Evolutionary conservation across 805 yeast genomes (phyloP), one percentile per base, ranked within the genome.

Genomic region (Tetrapisispora pingtungensis): DNA sequence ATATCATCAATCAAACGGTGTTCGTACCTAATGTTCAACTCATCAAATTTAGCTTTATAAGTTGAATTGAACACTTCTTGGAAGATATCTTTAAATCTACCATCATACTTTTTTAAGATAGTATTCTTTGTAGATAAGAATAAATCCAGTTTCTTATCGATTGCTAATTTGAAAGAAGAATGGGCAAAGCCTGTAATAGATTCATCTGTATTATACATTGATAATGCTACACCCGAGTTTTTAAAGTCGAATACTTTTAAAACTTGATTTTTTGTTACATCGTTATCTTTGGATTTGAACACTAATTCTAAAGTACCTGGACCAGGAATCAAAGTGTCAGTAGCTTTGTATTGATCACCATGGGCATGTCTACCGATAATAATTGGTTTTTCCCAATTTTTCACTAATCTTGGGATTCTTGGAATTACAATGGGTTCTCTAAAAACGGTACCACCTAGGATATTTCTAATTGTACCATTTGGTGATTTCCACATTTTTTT

Each of bases 401-500:
- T 86, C 35, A 84, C 79, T 45, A 84, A 68, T 58, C 93, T 70
- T 46, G 93, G 93, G 42, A 84, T 77, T 60, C 80, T 78, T 36
- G 82, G 81, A 52, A 84, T 82, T 46, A 84, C 83, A 59, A 84
- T 84, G 44, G 89, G 86, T 61, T 84, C 93, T 66, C 93, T 76
- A 67, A 84, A 84, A 28, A 84, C 90, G 19, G 93, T 84, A 54
- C 93, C 93, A 31, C 84, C 85, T 49, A 84, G 65, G 44, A 83
- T 81, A 64, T 84, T 84, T 69, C 93, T 74, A 55, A 84, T 80
- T 27, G 93, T 83, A 52, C 93, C 93, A 59, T 84, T 84, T 51
- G 93, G 93, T 18, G 90, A 83, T 42, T 78, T 72, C 89, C 90
- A 84, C 93, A 84, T 84, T 59, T 84, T 76, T 58, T 80, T 80